These are phyloP conservation scores for Bromus sterilis DNA, from an alignment of 176 grass and related monocot species.

Conservation along the genomic window DNA sequence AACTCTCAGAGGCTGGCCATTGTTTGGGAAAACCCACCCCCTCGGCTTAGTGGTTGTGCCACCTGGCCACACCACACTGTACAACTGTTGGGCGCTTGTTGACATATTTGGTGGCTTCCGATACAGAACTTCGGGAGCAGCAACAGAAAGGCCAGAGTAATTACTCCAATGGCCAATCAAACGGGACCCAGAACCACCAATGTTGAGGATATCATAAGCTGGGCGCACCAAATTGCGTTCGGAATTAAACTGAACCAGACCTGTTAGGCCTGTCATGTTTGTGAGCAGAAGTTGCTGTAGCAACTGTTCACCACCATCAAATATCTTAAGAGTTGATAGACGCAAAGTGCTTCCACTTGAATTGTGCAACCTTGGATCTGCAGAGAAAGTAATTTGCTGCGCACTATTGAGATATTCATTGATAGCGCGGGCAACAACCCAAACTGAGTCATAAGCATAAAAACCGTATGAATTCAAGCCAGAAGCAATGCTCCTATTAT, in stretches of 20 bases:
- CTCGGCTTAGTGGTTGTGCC: constrained; percentile 26
- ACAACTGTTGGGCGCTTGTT: constrained; percentile 25
- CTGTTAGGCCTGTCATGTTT: constrained; percentile 72
- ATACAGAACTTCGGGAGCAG: constrained; percentile 59
- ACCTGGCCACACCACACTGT: constrained; percentile 63
- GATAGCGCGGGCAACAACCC: constrained; percentile 63
- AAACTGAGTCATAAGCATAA: constrained; percentile 86
- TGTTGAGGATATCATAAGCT: constrained; percentile 70
- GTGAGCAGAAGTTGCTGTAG: constrained; percentile 57
- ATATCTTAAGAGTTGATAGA: constrained; percentile 53
- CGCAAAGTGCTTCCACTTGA: constrained; percentile 46
- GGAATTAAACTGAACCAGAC: constrained; percentile 50
- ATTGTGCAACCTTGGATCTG: constrained; percentile 50
- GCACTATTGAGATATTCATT: constrained; percentile 44
- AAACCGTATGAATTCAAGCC: constrained; percentile 61
- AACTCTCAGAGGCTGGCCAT: constrained; percentile 62
- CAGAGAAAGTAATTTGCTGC: constrained; percentile 49
- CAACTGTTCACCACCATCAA: constrained; percentile 53
- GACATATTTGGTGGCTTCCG: constrained; percentile 53
- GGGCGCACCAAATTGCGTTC: constrained; percentile 50
- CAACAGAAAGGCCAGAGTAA: constrained; percentile 56
- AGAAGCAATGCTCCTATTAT: constrained; percentile 30
- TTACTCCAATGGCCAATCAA: constrained; percentile 85
- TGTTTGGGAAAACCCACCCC: constrained; percentile 77
- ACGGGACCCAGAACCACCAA: constrained; percentile 28